These are phyloP conservation scores for Manihot esculenta DNA, from an alignment of 441 rosid species.

Conservation along the genomic window DNA sequence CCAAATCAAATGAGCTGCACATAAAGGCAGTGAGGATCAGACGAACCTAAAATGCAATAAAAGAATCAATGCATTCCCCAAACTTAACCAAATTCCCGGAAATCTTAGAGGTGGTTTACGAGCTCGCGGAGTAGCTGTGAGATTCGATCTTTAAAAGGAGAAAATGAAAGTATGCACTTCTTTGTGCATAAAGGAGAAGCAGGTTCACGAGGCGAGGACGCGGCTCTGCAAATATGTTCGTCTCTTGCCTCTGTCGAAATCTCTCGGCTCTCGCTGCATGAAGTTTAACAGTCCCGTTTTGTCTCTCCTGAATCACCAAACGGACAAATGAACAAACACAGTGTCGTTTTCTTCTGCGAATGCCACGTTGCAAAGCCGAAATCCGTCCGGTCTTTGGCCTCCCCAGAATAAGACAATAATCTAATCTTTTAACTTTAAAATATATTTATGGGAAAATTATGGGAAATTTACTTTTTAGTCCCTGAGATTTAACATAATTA, in stretches of 20 bases:
- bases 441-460: no score
- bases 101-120: neutral
- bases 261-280: neutral
- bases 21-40: conserved; percentile 12
- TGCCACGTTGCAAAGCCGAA: neutral
- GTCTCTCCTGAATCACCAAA: neutral
- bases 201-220: neutral
- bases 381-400: neutral
- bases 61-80: neutral
- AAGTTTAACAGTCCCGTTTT: neutral
- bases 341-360: conserved; percentile 8
- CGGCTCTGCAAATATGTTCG: neutral
- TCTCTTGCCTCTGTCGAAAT: neutral
- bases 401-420: no score
- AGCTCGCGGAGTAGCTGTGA: neutral
- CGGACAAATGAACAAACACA: neutral
- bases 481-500: no score
- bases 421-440: no score
- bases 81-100: neutral
- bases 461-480: no score
- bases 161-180: neutral
- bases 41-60: neutral
- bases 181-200: neutral
- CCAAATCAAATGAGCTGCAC: neutral
- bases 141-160: neutral